Percentiles rank a stretch among this genome's conserved stretches.
These are phyloP conservation scores for Penicillium desertorum DNA, from an alignment of 495 filamentous ascomycete genomes.

Conservation along the genomic window DNA sequence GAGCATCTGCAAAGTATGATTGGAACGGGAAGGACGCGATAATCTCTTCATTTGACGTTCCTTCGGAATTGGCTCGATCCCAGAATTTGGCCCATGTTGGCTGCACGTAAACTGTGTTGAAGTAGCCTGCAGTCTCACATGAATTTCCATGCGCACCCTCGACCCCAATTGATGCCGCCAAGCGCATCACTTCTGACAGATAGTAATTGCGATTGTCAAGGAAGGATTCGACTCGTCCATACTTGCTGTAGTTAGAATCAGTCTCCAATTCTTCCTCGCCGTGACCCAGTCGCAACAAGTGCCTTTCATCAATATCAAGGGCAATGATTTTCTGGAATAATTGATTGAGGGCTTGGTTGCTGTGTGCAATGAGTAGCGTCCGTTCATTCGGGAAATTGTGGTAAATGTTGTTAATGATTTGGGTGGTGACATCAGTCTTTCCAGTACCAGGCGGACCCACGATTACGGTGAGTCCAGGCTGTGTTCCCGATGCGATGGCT, in stretches of 20 bases:
- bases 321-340: conserved; percentile 97
- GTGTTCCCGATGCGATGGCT: conserved; percentile 89
- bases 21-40: conserved; percentile 86
- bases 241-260: conserved; percentile 86
- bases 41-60: conserved; percentile 58
- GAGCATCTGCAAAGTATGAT: conserved; percentile 81
- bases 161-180: conserved; percentile 79
- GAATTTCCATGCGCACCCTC: conserved; percentile 90
- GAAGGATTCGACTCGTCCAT: conserved; percentile 93
- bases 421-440: conserved; percentile 97
- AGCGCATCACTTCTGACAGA: conserved; percentile 79
- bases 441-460: conserved; percentile 95
- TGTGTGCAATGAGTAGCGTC: conserved; percentile 91
- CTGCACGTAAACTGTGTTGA: conserved; percentile 85
- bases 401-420: conserved; percentile 98
- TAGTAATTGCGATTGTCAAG: conserved; percentile 81
- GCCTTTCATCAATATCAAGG: conserved; percentile 92
- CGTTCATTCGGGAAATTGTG: conserved; percentile 94
- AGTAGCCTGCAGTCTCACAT: conserved; percentile 96
- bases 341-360: conserved; percentile 97
- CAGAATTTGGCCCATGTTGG: conserved; percentile 87
- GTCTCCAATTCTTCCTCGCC: conserved; percentile 93
- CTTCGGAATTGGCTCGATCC: conserved; percentile 54
- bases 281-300: conserved; percentile 88
- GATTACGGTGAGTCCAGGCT: conserved; percentile 91